Evolutionary conservation across 2,329 filamentous ascomycete genomes (phyloP), one percentile per base, ranked within the genome.

Genomic region (Botrytis galanthina): DNA sequence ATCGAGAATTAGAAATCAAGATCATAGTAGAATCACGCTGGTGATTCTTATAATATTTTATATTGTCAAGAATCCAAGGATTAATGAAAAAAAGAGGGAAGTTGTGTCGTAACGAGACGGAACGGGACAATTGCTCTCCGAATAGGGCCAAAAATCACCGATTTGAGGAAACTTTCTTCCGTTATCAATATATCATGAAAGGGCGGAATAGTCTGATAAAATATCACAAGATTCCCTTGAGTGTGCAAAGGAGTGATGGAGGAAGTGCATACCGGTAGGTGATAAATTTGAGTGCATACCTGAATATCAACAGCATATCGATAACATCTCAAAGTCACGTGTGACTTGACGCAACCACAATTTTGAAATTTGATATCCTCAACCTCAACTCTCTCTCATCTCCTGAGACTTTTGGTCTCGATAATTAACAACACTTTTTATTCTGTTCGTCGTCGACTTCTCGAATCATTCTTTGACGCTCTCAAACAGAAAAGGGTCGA

Each of bases 191-290:
- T 26, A 22, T 7, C 10, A 60, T 39, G 14, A 61, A 26, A 61
- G 6, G 7, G 8, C 1, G 5, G n/a, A 39, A 6, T 26, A 8
- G 7, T 61, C 10, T 26, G 3, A 3, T n/a, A 1, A 39, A n/a
- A 7, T n/a, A 39, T 16, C 35, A 26, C 32, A 8, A 37, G 6
- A 16, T 61, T 37, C 2, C 22, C 22, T 9, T 20, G 32, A 22
- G 22, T 22, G 59, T 16, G 59, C 5, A 61, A 26, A 9, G 8
- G 1, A 22, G 20, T 12, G 51, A 29, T 0, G 51, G 51, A 57
- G 7, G n/a, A 57, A 57, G 1, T 29, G 5, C 29, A n/a, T 18
- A 29, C 51, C 51, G 3, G 51, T 57, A 57, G 51, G 16, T 57
- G n/a, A 57, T 57, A 8, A 57, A 29, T 29, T 57, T 2, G 3